Base-by-base conservation (phyloP, 1,139 yeast genomes). In the Blastobotrys capitulatus region DNA sequence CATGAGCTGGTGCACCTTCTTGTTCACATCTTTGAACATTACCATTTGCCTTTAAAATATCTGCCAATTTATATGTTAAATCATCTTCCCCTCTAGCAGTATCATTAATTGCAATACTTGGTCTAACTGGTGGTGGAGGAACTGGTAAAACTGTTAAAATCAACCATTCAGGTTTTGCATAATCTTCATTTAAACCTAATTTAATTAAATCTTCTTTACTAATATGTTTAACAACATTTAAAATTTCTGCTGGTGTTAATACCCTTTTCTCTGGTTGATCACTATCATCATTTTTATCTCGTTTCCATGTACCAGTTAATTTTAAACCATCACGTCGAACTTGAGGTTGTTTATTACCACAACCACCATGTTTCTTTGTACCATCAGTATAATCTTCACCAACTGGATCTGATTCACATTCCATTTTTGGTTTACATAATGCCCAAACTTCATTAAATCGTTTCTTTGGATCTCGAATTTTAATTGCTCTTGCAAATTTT, bases 31-130 rank as follows among this genome's bases (percentile, higher is more conserved):
- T 83, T 68, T 90, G 97, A 18, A 94, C 97, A 67, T 90, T 90
- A 50, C 90, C 89, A 64, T 90, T 94, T 1, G 98, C 97, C 68
- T 94, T 92, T 61, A 94, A 73, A 48, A 94, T 92, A 75, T 94
- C 99, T 8, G 98, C 97, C 59, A 94, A 77, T 70, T 94, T 94
- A 68, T 90, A 92, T 2, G 99, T 94, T 71, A 94, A 84, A 77
- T 94, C 99, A 79, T 94, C 99, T 68, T 94, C 98, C 61, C 98
- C 97, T 73, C 98, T 82, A 51, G 96, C 96, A n/a, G 97, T 88
- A 64, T 94, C 98, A 60, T 92, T 92, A 62, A 92, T 90, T 1
- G 98, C 96, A 72, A 94, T 92, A 38, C 96, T 86, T 16, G 99
- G 99, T 70, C 99, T 85, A 34, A 94, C 98, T 34, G 97, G 97